These are phyloP conservation scores for Petasospora rhodanensis DNA, from an alignment of 1,139 yeast genomes.

Conservation along the genomic window DNA sequence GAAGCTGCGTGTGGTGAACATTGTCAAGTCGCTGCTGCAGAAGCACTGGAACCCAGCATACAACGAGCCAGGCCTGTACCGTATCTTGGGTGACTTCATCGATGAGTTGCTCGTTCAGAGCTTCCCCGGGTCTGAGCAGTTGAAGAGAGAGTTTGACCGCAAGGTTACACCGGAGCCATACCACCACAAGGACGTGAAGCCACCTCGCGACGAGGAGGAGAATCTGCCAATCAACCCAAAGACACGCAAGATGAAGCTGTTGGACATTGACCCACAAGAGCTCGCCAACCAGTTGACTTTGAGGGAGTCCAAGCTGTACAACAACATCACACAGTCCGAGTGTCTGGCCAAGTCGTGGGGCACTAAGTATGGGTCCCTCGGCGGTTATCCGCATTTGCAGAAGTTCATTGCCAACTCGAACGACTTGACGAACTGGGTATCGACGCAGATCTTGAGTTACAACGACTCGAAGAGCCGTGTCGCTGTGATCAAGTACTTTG, in stretches of 20 bases:
- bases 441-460: slow-evolving; percentile 65
- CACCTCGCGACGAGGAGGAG: slow-evolving; percentile 9
- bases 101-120: slow-evolving; percentile 42
- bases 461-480: slow-evolving; percentile 67
- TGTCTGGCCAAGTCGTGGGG: slow-evolving; percentile 82
- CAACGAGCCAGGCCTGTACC: slow-evolving; percentile 46
- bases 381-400: slow-evolving; percentile 49
- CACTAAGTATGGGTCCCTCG: slow-evolving; percentile 57
- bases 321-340: slow-evolving; percentile 66
- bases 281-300: slow-evolving; percentile 82
- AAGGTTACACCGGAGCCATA: slow-evolving; percentile 16
- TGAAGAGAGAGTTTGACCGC: slow-evolving; percentile 27
- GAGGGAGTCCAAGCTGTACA: slow-evolving; percentile 68
- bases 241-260: slow-evolving; percentile 39
- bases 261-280: slow-evolving; percentile 71
- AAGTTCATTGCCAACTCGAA: slow-evolving; percentile 78
- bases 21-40: slow-evolving; percentile 68
- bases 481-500: slow-evolving; percentile 65
- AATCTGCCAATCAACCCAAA: slow-evolving; percentile 18
- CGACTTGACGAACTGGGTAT: slow-evolving; percentile 78
- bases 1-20: slow-evolving; percentile 62
- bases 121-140: slow-evolving; percentile 38
- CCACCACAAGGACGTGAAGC: background rate
- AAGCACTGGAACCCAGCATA: slow-evolving; percentile 74
- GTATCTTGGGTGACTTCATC: slow-evolving; percentile 55